A percentile compares a stretch with the other conserved stretches of the same genome.
Conservation (phyloP, 192 early-diverging fungal genomes). For the Obelidium mucronatum region DNA sequence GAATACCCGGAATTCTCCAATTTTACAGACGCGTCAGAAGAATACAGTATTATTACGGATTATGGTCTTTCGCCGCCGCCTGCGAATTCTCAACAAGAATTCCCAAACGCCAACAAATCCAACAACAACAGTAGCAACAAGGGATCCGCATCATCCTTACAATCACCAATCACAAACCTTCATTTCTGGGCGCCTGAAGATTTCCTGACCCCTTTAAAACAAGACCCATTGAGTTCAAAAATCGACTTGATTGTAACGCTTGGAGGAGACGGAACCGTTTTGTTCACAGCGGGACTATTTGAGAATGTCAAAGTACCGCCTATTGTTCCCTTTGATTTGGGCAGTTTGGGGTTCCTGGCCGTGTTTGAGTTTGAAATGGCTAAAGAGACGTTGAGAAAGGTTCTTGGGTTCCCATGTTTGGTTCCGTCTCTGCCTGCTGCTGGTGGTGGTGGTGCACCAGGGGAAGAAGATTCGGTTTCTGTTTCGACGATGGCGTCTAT, state of each 20-base stretch:
- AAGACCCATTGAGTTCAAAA: conserved; percentile 19
- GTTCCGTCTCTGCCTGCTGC: background rate
- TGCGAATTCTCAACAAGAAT: background rate
- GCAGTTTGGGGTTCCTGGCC: conserved; percentile 90
- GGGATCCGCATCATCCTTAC: background rate
- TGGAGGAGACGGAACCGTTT: conserved; percentile 96
- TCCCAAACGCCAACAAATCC: background rate
- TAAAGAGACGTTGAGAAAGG: conserved; percentile 61
- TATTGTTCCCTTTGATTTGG: conserved; percentile 89
- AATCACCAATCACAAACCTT: background rate
- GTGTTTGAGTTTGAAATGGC: conserved; percentile 78
- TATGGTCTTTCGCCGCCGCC: conserved; percentile 3
- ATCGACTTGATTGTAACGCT: conserved; percentile 93
- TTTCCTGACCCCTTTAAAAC: conserved; percentile 11
- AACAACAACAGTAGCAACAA: too few species aligned
- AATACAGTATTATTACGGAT: conserved; percentile 26
- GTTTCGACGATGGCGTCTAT: background rate
- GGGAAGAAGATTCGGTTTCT: background rate
- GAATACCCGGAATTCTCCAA: conserved; percentile 38
- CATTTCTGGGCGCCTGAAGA: conserved; percentile 30
- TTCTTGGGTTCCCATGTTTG: conserved; percentile 9
- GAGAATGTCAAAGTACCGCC: conserved; percentile 80
- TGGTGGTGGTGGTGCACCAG: too few species aligned
- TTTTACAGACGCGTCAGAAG: conserved; percentile 17
- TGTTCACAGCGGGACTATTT: conserved; percentile 90